These are phyloP conservation scores for Graphilbum ipis-grandicollis DNA, from an alignment of 2,329 filamentous ascomycete genomes.

Conservation along the genomic window DNA sequence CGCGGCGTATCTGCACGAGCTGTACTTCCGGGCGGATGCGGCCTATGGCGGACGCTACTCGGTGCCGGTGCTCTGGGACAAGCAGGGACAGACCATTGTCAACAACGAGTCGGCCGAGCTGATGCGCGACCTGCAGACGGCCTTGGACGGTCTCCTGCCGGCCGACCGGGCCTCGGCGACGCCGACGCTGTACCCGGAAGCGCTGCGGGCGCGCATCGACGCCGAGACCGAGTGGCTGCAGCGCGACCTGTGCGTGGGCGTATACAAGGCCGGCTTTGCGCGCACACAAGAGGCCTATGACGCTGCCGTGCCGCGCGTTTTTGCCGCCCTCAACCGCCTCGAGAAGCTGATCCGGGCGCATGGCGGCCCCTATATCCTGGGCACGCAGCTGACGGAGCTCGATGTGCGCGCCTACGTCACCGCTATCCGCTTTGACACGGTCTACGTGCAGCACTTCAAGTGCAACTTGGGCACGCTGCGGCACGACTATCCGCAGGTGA, in stretches of 20 bases:
- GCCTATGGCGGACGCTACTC: constrained; percentile 43
- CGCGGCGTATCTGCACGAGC: constrained; percentile 38
- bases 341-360: constrained; percentile 23
- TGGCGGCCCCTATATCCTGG: constrained; percentile 36
- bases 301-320: constrained; percentile 32
- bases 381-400: constrained; percentile 36
- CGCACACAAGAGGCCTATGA: constrained; percentile 36
- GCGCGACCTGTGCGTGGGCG: constrained; percentile 36
- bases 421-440: constrained; percentile 39
- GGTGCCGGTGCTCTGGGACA: constrained; percentile 47
- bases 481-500: constrained; percentile 39
- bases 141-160: constrained; percentile 32
- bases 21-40: constrained; percentile 44
- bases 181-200: constrained; percentile 34
- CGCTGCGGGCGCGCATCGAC: constrained; percentile 32
- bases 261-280: constrained; percentile 46
- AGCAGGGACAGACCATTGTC: constrained; percentile 33
- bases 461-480: constrained; percentile 44
- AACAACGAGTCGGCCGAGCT: constrained; percentile 45
- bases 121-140: constrained; percentile 36
- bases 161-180: constrained; percentile 17
- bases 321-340: constrained; percentile 40
- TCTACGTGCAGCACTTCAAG: constrained; percentile 52
- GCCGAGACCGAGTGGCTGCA: constrained; percentile 34
- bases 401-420: constrained; percentile 41